These are phyloP conservation scores for Pestalotiopsis sp. DNA, from an alignment of 2,329 filamentous ascomycete species.

Conservation along the genomic window DNA sequence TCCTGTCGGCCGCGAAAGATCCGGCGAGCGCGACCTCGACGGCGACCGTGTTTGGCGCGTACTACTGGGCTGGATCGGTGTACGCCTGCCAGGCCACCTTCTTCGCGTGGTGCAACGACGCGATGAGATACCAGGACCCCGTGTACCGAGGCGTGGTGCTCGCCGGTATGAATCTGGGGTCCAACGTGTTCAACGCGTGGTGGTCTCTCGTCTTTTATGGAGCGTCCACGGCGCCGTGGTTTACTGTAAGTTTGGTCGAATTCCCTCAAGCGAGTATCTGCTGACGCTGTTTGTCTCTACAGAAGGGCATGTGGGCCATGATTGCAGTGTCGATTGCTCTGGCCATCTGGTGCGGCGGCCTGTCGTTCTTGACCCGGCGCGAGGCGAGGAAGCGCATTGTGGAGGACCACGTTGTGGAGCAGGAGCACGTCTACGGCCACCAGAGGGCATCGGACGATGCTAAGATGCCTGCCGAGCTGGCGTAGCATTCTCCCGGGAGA, in stretches of 20 bases:
- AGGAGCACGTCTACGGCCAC: neutral
- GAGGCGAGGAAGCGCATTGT: neutral
- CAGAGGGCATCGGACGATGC: neutral
- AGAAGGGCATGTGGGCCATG: slow-evolving; percentile 76
- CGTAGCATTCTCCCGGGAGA: neutral
- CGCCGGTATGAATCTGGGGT: slow-evolving; percentile 72
- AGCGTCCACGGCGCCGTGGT: slow-evolving; percentile 66
- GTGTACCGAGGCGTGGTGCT: slow-evolving; percentile 67
- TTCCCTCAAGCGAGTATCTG: slow-evolving; percentile 14
- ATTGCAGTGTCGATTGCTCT: slow-evolving; percentile 63
- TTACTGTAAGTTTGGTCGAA: slow-evolving; percentile 48
- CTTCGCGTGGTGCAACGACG: slow-evolving; percentile 76
- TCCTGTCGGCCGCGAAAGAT: slow-evolving; percentile 53
- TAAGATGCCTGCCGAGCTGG: neutral
- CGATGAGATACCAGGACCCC: slow-evolving; percentile 64
- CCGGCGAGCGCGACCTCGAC: slow-evolving; percentile 44
- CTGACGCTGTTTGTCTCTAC: slow-evolving; percentile 13
- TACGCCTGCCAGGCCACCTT: slow-evolving; percentile 76
- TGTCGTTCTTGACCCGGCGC: slow-evolving; percentile 46
- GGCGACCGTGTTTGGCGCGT: slow-evolving; percentile 61
- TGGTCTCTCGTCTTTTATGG: slow-evolving; percentile 74
- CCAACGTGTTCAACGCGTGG: slow-evolving; percentile 71
- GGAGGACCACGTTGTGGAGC: neutral
- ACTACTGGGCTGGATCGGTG: slow-evolving; percentile 70
- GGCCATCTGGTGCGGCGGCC: slow-evolving; percentile 57